phyloP scores from a whole-genome alignment of 2,329 filamentous ascomycete genomes.

The Teratosphaeria viscida region DNA sequence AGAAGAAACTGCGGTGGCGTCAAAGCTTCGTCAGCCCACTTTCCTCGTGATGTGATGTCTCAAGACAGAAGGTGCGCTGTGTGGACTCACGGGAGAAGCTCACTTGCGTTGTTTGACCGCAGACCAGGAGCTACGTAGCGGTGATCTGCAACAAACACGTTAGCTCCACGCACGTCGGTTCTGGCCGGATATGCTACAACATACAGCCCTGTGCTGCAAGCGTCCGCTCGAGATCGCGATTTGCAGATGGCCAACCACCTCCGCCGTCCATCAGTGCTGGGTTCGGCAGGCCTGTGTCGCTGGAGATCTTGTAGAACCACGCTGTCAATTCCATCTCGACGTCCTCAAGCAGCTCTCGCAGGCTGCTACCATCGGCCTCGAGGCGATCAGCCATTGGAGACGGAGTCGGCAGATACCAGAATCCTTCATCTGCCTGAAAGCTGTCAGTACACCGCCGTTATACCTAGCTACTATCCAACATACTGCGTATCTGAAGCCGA shows the following conservation, averaged over 20 bases:
- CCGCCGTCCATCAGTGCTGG: constrained; percentile 10
- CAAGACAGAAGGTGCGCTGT: neutral
- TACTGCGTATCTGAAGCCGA: constrained; percentile 43
- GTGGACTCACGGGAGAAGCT: constrained; percentile 13
- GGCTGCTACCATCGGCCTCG: constrained; percentile 12
- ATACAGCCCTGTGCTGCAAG: constrained; percentile 25
- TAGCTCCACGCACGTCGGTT: neutral
- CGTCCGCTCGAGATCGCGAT: constrained; percentile 24
- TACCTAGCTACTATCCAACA: neutral
- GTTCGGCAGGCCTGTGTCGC: constrained; percentile 16
- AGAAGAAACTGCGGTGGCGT: constrained; percentile 30
- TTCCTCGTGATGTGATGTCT: neutral
- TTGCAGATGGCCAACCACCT: constrained; percentile 21
- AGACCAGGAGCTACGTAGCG: constrained; percentile 10
- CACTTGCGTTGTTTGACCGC: constrained; percentile 11
- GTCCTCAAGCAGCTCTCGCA: constrained; percentile 45
- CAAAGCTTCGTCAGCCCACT: neutral
- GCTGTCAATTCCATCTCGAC: constrained; percentile 47
- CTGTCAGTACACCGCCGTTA: constrained; percentile 1
- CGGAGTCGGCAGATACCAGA: constrained; percentile 23
- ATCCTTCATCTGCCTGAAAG: constrained; percentile 4
- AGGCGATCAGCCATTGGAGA: constrained; percentile 10
- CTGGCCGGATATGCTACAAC: constrained; percentile 3
- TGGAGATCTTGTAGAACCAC: constrained; percentile 34
- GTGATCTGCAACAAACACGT: constrained; percentile 10